phyloP scores from a whole-genome alignment of 2,329 filamentous ascomycete genomes.

The Fusarium sp. region DNA sequence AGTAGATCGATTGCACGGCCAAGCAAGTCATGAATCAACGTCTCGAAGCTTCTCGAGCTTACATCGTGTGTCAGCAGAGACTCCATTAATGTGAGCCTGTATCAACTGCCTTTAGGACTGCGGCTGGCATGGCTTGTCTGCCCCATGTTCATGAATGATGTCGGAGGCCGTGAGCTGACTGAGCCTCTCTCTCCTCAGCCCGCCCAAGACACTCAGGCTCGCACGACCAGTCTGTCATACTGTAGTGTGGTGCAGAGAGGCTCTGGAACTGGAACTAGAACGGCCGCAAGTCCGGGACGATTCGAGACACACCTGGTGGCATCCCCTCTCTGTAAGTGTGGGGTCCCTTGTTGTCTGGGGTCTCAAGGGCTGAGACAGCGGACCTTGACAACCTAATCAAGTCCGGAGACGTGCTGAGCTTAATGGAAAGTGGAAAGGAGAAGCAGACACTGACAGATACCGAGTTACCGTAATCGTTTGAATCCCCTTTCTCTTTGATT shows the following conservation, averaged over 20 bases:
- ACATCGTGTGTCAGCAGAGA: background rate
- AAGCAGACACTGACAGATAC: background rate
- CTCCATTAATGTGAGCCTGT: slow-evolving; percentile 8
- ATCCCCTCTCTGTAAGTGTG: slow-evolving; percentile 25
- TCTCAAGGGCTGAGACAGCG: slow-evolving; percentile 21
- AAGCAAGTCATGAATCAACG: slow-evolving; percentile 8
- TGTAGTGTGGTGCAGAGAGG: slow-evolving; percentile 32
- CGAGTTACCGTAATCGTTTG: background rate
- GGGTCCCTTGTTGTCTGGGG: slow-evolving; percentile 30
- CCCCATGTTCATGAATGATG: slow-evolving; percentile 26
- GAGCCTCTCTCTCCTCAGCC: slow-evolving; percentile 26
- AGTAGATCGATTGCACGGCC: slow-evolving; percentile 13
- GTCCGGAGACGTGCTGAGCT: background rate
- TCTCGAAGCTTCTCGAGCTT: slow-evolving; percentile 4
- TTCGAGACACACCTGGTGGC: slow-evolving; percentile 31
- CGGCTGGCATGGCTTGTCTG: slow-evolving; percentile 9
- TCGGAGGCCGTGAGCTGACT: slow-evolving; percentile 28
- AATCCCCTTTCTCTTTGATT: background rate
- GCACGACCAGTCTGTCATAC: slow-evolving; percentile 12
- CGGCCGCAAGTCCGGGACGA: slow-evolving; percentile 31
- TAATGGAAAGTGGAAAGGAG: background rate
- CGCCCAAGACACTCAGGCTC: slow-evolving; percentile 31
- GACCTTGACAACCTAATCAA: slow-evolving; percentile 2
- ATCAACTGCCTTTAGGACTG: slow-evolving; percentile 1
- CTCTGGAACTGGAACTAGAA: slow-evolving; percentile 40